Evolutionary conservation across 768 basidiomycete species (phyloP), one percentile per base, ranked within the genome.

Genomic region (Amanita jacksonii): DNA sequence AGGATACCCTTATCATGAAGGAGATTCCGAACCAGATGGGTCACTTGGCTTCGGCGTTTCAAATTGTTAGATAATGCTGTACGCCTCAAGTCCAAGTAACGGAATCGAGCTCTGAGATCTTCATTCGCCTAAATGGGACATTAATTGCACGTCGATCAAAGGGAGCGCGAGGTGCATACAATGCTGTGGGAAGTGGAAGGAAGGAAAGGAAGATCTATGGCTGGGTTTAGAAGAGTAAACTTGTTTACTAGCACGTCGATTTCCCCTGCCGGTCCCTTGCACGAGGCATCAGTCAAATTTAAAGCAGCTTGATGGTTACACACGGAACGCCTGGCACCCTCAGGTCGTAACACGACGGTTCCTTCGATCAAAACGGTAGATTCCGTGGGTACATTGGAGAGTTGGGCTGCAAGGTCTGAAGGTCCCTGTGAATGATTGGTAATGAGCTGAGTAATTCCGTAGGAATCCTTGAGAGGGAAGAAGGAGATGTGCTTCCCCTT

Each of bases 81-180:
- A 33, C 92, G 75, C 22, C 93, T 79, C 32, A 97, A 75, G 68
- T 97, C 93, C 33, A 96, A 76, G 69, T 87, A 81, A 43, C 93
- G 85, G 62, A 85, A 85, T 54, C 80, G 80, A 45, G 85, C 75
- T 47, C 93, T 77, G 25, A 93, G 62, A 48, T 92, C 85, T 57
- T 94, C 90, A 54, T 85, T 87, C 45, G 86, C 77, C 89, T 34
- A 33, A n/a, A 41, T 40, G 38, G 46, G 8, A 8, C 19, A 39
- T 51, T 40, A 43, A 46, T n/a, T n/a, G n/a, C n/a, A n/a, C 47
- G 33, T 45, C 20, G 49, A 49, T 45, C 41, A 43, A 43, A 39
- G 34, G 16, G 7, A 15, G 43, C 18, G 43, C 33, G 37, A 41
- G 27, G 45, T 53, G 53, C 51, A 50, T 60, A 89, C 92, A 65